Conservation (phyloP, 495 filamentous ascomycete species). For the Talaromyces nanjingensis region DNA sequence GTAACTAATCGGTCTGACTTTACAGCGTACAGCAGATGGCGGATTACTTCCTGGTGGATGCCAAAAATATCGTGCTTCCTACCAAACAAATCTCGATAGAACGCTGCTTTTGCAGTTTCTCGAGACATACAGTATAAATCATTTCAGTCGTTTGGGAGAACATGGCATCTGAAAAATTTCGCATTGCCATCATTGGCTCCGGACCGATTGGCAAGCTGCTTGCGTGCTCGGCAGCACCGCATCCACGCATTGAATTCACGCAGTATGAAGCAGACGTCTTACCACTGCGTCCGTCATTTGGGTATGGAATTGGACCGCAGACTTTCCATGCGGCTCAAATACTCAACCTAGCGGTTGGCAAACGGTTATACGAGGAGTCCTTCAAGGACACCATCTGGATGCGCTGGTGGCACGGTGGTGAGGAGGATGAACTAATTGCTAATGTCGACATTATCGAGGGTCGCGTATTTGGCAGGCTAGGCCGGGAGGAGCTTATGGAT, state of each 20-base stretch:
- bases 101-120: background rate
- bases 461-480: background rate
- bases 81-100: background rate
- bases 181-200: conserved; percentile 7
- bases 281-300: conserved; percentile 7
- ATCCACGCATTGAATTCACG: conserved; percentile 5
- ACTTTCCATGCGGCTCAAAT: background rate
- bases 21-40: background rate
- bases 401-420: conserved; percentile 9
- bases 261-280: conserved; percentile 6
- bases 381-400: background rate
- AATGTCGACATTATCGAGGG: background rate
- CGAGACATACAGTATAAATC: background rate
- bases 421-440: conserved; percentile 2
- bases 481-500: conserved; percentile 6
- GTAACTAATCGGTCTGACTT: background rate
- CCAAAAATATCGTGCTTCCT: background rate
- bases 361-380: background rate
- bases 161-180: conserved; percentile 3
- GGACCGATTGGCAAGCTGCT: conserved; percentile 7
- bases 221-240: conserved; percentile 1
- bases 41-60: background rate
- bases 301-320: conserved; percentile 5
- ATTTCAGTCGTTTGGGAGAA: background rate
- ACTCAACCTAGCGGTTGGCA: background rate